These are phyloP conservation scores for Epichloe glyceriae DNA, from an alignment of 2,329 filamentous ascomycete genomes.

Conservation along the genomic window DNA sequence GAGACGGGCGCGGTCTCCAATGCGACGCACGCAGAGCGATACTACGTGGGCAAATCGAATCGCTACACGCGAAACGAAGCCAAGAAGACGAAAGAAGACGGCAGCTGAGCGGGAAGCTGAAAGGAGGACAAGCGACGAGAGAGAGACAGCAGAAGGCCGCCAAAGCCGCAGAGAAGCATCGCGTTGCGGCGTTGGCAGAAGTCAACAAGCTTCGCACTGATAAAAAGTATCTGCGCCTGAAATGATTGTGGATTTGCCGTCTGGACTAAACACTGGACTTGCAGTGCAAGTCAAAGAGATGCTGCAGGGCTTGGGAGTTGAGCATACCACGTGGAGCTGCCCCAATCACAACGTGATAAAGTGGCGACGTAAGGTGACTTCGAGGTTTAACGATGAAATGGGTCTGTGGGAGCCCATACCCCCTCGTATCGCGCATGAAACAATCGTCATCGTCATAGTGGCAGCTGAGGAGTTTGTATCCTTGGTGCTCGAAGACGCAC, in stretches of 20 bases:
- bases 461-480: conserved; percentile 53
- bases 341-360: conserved; percentile 41
- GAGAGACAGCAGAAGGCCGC: conserved; percentile 45
- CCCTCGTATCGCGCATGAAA: conserved; percentile 38
- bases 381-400: conserved; percentile 45
- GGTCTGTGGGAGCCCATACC: conserved; percentile 53
- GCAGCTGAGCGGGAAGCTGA: conserved; percentile 22
- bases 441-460: conserved; percentile 49
- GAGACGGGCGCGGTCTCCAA: conserved; percentile 10
- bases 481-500: conserved; percentile 35
- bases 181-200: conserved; percentile 52
- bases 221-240: conserved; percentile 58
- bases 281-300: conserved; percentile 34
- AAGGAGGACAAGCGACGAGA: conserved; percentile 43
- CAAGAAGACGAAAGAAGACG: conserved; percentile 27
- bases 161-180: conserved; percentile 49
- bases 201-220: conserved; percentile 62
- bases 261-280: conserved; percentile 35
- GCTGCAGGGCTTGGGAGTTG: conserved; percentile 36
- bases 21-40: conserved; percentile 21
- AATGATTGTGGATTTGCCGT: conserved; percentile 63
- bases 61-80: conserved; percentile 28
- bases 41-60: conserved; percentile 12
- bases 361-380: conserved; percentile 57
- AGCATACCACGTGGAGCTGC: conserved; percentile 31